These are phyloP conservation scores for Fistulinella prunicolor DNA, from an alignment of 768 basidiomycete species.

Conservation along the genomic window DNA sequence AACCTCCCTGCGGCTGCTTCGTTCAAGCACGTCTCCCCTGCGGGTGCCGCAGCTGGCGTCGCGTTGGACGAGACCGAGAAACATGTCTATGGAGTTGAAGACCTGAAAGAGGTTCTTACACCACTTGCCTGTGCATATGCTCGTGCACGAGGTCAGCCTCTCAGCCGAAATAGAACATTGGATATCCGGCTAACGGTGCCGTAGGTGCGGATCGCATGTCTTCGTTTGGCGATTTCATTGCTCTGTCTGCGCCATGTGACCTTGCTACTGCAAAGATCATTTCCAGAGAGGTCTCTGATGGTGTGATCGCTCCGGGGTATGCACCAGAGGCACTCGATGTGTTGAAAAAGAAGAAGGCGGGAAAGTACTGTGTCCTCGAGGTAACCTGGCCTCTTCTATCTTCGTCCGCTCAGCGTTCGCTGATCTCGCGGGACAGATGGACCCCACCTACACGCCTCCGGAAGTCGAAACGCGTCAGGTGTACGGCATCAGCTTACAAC, in stretches of 20 bases:
- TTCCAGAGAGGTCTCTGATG: slow-evolving; percentile 98
- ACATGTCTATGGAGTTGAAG: slow-evolving; percentile 94
- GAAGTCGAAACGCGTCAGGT: slow-evolving; percentile 92
- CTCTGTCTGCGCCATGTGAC: slow-evolving; percentile 89
- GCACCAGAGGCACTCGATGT: slow-evolving; percentile 84
- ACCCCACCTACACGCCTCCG: slow-evolving; percentile 76
- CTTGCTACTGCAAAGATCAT: slow-evolving; percentile 94
- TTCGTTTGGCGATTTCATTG: slow-evolving; percentile 98
- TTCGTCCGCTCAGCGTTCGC: not conserved
- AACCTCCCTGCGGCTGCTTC: slow-evolving; percentile 93
- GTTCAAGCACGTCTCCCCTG: slow-evolving; percentile 99
- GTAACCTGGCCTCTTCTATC: slow-evolving; percentile 39
- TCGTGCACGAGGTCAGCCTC: slow-evolving; percentile 76
- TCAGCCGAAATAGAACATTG: not conserved
- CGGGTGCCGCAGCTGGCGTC: slow-evolving; percentile 91
- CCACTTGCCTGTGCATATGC: slow-evolving; percentile 92
- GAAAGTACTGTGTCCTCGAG: slow-evolving; percentile 97
- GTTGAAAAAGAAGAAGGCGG: slow-evolving; percentile 93
- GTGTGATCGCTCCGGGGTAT: slow-evolving; percentile 96
- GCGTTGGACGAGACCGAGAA: slow-evolving; percentile 81
- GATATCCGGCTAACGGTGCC: slow-evolving; percentile 7
- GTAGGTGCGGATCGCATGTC: slow-evolving; percentile 98
- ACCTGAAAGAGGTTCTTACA: slow-evolving; percentile 86
- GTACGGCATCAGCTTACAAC: slow-evolving; percentile 87
- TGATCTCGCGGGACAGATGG: slow-evolving; percentile 58